Conservation (phyloP, 139 green algal species). For the Coelastrella sp. region DNA sequence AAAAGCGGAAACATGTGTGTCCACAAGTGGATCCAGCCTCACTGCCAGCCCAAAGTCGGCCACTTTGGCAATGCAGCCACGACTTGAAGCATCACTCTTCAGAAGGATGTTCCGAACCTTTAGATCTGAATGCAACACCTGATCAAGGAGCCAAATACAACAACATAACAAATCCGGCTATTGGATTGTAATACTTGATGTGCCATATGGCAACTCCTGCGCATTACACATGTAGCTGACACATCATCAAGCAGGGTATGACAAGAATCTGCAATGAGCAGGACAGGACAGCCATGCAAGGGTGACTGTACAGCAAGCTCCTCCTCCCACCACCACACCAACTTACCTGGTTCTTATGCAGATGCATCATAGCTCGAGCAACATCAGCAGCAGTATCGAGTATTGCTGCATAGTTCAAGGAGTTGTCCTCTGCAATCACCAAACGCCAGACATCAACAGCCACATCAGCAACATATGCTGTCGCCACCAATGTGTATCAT, state of each 20-base stretch:
- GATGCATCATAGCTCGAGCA: conserved; percentile 34
- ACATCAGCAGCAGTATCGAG: conserved; percentile 47
- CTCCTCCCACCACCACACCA: too few species aligned
- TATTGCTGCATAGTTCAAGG: conserved; percentile 42
- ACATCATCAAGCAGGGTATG: too few species aligned
- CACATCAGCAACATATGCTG: too few species aligned
- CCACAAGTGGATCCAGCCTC: conserved; percentile 53
- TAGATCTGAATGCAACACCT: conserved; percentile 27
- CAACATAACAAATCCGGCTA: too few species aligned
- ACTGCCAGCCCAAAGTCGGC: conserved; percentile 68
- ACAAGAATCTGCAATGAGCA: too few species aligned
- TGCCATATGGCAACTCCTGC: too few species aligned
- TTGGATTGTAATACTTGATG: too few species aligned
- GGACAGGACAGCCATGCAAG: too few species aligned
- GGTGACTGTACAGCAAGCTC: too few species aligned
- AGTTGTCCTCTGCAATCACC: background rate
- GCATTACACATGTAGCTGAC: too few species aligned
- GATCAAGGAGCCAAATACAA: too few species aligned
- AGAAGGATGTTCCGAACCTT: conserved; percentile 45
- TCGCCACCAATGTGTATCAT: too few species aligned
- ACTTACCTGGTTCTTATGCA: conserved; percentile 28
- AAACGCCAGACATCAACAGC: background rate
- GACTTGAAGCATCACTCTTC: background rate
- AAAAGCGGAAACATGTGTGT: conserved; percentile 54
- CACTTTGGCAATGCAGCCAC: conserved; percentile 49